A percentile compares a stretch with the other conserved stretches of the same genome.
These are phyloP conservation scores for Nicotiana otophora DNA, from an alignment of 257 asterid species.

Conservation along the genomic window DNA sequence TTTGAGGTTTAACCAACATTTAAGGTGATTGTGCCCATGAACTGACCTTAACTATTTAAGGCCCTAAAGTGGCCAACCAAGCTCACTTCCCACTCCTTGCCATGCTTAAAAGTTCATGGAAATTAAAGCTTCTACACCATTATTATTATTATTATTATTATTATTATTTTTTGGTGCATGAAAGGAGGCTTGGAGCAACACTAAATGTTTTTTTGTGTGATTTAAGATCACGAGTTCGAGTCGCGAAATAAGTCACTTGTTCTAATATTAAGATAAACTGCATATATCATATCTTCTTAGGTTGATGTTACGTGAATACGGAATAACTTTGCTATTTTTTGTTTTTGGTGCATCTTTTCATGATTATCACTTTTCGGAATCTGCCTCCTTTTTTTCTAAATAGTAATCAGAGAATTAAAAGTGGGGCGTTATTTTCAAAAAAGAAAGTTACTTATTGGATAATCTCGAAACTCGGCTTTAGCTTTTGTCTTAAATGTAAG, in stretches of 20 bases:
- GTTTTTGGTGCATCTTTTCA: background rate
- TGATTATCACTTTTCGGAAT: background rate
- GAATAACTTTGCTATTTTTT: no score
- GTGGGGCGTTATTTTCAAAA: background rate
- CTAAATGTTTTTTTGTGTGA: no score
- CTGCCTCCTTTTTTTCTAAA: background rate
- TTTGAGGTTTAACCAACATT: background rate
- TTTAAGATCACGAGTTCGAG: no score
- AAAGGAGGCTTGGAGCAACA: no score
- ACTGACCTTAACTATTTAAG: no score
- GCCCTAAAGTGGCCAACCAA: background rate
- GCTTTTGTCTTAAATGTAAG: background rate
- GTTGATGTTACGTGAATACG: no score
- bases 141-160: no score
- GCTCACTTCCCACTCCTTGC: background rate
- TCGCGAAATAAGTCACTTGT: no score
- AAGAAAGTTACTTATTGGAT: background rate
- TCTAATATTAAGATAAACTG: fast-evolving
- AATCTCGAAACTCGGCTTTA: background rate
- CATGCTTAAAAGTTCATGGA: background rate
- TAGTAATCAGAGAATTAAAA: background rate
- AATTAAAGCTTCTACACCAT: background rate
- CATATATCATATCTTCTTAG: fast-evolving
- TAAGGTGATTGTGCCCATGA: background rate
- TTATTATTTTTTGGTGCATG: no score